phyloP scores from a whole-genome alignment of 257 asterid genomes.

The Cinchona pubescens region DNA sequence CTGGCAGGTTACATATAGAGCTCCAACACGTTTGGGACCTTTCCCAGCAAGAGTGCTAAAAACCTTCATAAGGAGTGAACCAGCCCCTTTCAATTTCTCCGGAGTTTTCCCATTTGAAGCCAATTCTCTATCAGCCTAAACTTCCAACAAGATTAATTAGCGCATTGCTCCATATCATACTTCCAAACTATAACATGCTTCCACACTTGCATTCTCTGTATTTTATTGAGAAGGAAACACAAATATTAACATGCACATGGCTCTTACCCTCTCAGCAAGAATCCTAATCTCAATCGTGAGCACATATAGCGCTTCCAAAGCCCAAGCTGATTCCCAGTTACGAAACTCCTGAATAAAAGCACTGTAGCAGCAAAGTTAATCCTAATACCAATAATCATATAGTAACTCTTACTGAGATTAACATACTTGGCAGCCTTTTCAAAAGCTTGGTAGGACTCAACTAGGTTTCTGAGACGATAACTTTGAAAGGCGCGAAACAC shows the following conservation, averaged over 20 bases:
- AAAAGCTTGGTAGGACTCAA: slow-evolving; percentile 72
- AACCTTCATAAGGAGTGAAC: slow-evolving; percentile 95
- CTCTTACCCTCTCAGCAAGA: slow-evolving; percentile 84
- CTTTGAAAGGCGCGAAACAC: slow-evolving; percentile 81
- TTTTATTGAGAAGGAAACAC: too few species aligned
- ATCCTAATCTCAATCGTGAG: slow-evolving; percentile 82
- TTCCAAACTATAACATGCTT: not conserved
- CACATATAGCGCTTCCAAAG: slow-evolving; percentile 78
- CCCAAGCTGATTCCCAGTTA: slow-evolving; percentile 98
- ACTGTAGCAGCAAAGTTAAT: slow-evolving; percentile 60
- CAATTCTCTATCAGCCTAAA: slow-evolving; percentile 89
- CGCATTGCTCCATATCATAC: slow-evolving; percentile 9
- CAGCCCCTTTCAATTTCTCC: slow-evolving; percentile 90
- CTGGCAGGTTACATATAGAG: slow-evolving; percentile 88
- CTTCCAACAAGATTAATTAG: slow-evolving; percentile 32
- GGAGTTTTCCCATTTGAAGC: slow-evolving; percentile 82
- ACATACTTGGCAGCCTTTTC: slow-evolving; percentile 91
- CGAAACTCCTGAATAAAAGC: slow-evolving; percentile 96
- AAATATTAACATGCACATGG: slow-evolving; percentile 7
- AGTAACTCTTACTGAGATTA: slow-evolving; percentile 10
- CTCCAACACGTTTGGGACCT: slow-evolving; percentile 94
- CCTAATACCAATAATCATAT: slow-evolving; percentile 17
- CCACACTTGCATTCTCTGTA: too few species aligned
- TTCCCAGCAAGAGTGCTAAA: slow-evolving; percentile 96
- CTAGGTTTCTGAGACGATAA: slow-evolving; percentile 61